Base-by-base conservation (phyloP, 768 basidiomycete species). In the Rhizopogon salebrosus region DNA sequence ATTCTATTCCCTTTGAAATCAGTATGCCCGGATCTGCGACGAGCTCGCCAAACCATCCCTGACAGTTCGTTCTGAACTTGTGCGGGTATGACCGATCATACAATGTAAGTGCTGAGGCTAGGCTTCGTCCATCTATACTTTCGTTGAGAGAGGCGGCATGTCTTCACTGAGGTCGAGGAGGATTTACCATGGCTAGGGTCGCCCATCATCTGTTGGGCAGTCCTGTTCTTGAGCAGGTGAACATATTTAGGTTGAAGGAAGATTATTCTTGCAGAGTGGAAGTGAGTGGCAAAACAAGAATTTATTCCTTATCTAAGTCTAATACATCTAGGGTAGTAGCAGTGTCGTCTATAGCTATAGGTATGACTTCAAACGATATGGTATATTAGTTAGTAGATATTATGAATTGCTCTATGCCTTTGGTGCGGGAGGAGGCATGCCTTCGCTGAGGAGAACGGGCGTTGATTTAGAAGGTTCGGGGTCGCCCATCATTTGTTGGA, bases 401-500 rank as follows among this genome's bases (percentile, higher is more conserved):
- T 46, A 34, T 46, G 3, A 23, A 46, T 22, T 34, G 3, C 48
- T 51, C 59, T 69, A 67, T 49, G 63, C 52, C 48, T 56, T 67
- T 16, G 62, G 31, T 38, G 56, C 54, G 3, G 68, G 65, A 41
- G 66, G 65, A 34, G 63, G 58, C 23, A 55, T 48, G 14, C 65
- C 67, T 27, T 70, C 67, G 4, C 51, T 57, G 36, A 70, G 53
- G 45, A 63, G 51, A 27, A 69, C 45, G 3, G 69, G 61, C n/a
- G 48, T 51, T 36, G 49, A 57, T 16, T 57, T 56, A 50, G 40
- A 52, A 3, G 62, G 58, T 16, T 69, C 69, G 14, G 80, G 80
- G 49, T 80, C 77, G 6, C 92, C 91, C 70, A 93, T 77, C 1
- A 80, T 77, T 56, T 85, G 79, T 51, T 75, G 77, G 1, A 92